Conservation (phyloP, 2,329 filamentous ascomycete species). For the Pseudogymnoascus sp. region DNA sequence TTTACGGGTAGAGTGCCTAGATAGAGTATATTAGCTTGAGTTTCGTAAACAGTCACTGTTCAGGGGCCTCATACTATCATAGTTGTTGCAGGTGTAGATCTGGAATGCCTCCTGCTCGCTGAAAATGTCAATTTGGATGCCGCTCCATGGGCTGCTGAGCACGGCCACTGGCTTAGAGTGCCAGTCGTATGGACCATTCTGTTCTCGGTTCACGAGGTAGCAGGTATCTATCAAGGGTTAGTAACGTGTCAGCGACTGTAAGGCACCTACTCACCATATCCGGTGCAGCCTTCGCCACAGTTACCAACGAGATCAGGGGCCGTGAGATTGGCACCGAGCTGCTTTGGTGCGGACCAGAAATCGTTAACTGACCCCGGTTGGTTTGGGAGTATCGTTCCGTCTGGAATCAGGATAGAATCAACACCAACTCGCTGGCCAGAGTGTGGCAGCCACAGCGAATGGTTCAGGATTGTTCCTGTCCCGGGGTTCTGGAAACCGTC, state of each 20-base stretch:
- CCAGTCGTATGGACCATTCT: slow-evolving; percentile 57
- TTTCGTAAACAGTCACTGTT: slow-evolving; percentile 30
- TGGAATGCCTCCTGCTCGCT: slow-evolving; percentile 84
- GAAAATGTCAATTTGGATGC: slow-evolving; percentile 75
- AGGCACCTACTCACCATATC: slow-evolving; percentile 58
- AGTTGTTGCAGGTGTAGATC: slow-evolving; percentile 74
- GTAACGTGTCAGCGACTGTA: slow-evolving; percentile 8
- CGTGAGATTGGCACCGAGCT: slow-evolving; percentile 64
- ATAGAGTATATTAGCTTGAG: slow-evolving; percentile 15
- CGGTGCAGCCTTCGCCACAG: slow-evolving; percentile 76
- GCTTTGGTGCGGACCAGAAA: slow-evolving; percentile 77
- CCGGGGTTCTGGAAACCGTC: slow-evolving; percentile 72
- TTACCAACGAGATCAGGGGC: slow-evolving; percentile 59
- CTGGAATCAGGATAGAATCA: slow-evolving; percentile 68
- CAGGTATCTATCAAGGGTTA: slow-evolving; percentile 48
- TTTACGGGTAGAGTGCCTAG: slow-evolving; percentile 56
- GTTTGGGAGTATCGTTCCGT: slow-evolving; percentile 68
- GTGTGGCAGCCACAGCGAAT: slow-evolving; percentile 68
- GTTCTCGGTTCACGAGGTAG: slow-evolving; percentile 59
- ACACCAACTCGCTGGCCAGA: slow-evolving; percentile 61
- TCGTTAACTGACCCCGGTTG: slow-evolving; percentile 63
- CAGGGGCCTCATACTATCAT: slow-evolving; percentile 53
- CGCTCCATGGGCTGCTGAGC: slow-evolving; percentile 67
- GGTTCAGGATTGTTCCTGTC: slow-evolving; percentile 59
- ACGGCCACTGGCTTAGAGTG: slow-evolving; percentile 55